Conservation (phyloP, 306 rosid species). For the Medicago arabica region DNA sequence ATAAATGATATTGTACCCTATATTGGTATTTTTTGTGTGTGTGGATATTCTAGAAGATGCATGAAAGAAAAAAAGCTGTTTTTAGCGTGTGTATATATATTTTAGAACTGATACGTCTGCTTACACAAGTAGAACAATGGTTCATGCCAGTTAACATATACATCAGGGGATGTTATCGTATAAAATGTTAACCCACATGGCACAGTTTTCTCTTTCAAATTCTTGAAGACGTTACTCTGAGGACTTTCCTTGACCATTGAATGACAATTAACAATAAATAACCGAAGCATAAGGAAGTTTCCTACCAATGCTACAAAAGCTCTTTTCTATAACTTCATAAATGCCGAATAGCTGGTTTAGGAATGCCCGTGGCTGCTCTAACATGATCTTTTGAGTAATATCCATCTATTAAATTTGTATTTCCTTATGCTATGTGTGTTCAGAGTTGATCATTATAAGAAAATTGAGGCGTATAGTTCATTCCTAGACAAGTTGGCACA, state of each 20-base stretch:
- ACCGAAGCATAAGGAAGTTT: background rate
- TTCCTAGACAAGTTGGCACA: no score
- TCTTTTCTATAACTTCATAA: background rate
- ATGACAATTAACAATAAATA: background rate
- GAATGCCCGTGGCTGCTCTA: background rate
- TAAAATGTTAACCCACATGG: background rate
- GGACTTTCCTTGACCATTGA: constrained; percentile 6
- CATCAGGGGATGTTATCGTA: background rate
- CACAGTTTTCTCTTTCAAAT: background rate
- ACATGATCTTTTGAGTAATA: background rate
- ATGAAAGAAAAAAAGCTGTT: no score
- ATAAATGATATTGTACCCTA: background rate
- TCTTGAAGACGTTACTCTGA: background rate
- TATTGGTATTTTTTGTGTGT: no score
- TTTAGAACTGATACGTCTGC: no score
- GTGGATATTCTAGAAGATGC: no score
- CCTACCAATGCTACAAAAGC: background rate
- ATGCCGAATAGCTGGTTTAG: background rate
- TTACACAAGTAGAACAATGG: no score
- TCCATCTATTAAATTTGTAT: background rate
- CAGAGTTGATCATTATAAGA: background rate
- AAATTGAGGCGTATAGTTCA: background rate
- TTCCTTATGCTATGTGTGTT: background rate
- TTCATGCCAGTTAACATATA: background rate
- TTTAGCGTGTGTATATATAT: no score